Evolutionary conservation across 2,329 filamentous ascomycete genomes (phyloP), one percentile per base, ranked within the genome.

Genomic region (Thielaviopsis populi): DNA sequence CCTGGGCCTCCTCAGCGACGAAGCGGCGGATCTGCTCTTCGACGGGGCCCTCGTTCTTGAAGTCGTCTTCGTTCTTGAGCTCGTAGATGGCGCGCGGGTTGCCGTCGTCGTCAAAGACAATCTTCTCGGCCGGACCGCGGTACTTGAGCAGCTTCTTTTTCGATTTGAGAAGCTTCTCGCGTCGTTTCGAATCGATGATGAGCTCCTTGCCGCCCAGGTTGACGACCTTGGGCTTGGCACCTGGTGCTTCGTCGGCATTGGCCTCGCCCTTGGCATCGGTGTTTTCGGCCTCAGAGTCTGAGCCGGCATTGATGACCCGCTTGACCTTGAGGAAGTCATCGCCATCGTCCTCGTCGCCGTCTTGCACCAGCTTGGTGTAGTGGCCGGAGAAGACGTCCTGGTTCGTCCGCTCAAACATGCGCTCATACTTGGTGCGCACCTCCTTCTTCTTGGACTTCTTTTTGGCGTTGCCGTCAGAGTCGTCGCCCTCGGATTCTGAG

Each of bases 331-430:
- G 78, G 80, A 99, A 96, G 68, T 95, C 87, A 66, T 84, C 84
- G 60, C 89, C 87, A 63, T 86, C 86, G 59, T 85, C 79, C 66
- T 82, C 80, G 8, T 73, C 67, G 65, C 79, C 73, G 5, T 75
- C 73, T 2, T 74, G 84, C 66, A 97, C 85, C 67, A 99, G 81
- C 71, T 92, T 96, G 66, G 84, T 83, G 77, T 96, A 97, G 75
- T 99, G 94, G 64, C 87, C 85, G n/a, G 92, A 91, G 68, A 99
- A 76, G 40, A 99, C 88, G 71, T 96, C 91, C 74, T 97, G 92
- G 74, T 99, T 99, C 69, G 87, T 88, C 66, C 94, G 82, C 77
- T 96, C 92, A 74, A 97, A 96, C 94, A 99, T 97, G 69, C 90
- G 87, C 74, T 99, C 91, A 73, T 95, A 95, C 74, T 96, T 97